These are phyloP conservation scores for Boletellus sp. DNA, from an alignment of 768 basidiomycete genomes.

Conservation along the genomic window DNA sequence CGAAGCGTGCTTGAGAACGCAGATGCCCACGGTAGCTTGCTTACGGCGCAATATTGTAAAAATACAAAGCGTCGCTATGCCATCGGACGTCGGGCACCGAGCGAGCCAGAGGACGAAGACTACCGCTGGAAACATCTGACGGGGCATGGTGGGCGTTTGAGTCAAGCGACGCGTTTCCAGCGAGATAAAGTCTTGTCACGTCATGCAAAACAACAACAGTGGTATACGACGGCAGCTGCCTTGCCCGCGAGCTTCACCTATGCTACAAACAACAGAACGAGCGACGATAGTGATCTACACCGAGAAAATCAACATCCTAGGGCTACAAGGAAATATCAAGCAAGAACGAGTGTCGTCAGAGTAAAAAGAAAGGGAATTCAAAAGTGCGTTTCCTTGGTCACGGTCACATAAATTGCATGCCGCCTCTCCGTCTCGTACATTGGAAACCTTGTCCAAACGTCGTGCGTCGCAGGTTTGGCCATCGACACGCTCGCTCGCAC, in stretches of 20 bases:
- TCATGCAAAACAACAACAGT: constrained; percentile 5
- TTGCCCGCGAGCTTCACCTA: background rate
- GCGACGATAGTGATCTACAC: background rate
- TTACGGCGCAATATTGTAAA: background rate
- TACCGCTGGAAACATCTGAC: background rate
- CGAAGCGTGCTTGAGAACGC: too few species aligned
- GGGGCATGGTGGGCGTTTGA: constrained; percentile 9
- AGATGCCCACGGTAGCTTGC: background rate
- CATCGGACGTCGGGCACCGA: background rate
- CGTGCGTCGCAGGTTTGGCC: constrained; percentile 1
- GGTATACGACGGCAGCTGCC: constrained; percentile 1
- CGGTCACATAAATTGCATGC: constrained; percentile 42
- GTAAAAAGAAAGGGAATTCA: background rate
- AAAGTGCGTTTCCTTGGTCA: constrained; percentile 36
- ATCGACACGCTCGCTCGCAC: background rate
- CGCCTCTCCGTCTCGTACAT: background rate
- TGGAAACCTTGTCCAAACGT: background rate
- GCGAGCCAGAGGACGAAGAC: background rate
- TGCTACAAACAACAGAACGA: constrained; percentile 12
- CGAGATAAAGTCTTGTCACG: background rate
- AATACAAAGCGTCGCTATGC: constrained; percentile 24
- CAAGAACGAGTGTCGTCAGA: background rate
- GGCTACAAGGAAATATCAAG: constrained; percentile 18
- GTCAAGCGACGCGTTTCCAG: constrained; percentile 1
- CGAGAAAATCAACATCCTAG: constrained; percentile 8